Evolutionary conservation across 257 asterid species (phyloP).

Genomic region (Solanum etuberosum): DNA sequence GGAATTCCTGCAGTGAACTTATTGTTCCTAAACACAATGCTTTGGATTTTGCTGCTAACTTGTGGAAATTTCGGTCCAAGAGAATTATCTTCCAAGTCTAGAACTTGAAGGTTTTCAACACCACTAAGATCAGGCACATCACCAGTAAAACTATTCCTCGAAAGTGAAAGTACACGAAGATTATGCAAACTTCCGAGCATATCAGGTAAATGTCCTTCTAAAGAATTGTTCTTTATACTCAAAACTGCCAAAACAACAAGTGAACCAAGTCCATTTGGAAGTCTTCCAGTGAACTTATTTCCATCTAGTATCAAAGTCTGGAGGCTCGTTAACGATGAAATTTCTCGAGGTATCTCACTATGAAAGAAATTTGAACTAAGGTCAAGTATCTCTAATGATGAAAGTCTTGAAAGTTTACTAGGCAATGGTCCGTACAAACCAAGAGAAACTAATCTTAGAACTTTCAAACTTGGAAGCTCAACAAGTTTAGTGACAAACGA

Average conservation of each 20-base stretch:
- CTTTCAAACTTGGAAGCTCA: slow-evolving; percentile 52
- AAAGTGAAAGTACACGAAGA: slow-evolving; percentile 54
- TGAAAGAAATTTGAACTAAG: slow-evolving; percentile 61
- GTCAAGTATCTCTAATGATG: slow-evolving; percentile 65
- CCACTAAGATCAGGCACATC: slow-evolving; percentile 65
- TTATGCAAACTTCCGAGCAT: slow-evolving; percentile 35
- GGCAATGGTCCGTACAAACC: slow-evolving; percentile 83
- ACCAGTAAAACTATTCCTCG: slow-evolving; percentile 60
- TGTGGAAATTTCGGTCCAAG: slow-evolving; percentile 74
- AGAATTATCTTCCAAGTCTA: slow-evolving; percentile 47
- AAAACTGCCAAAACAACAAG: slow-evolving; percentile 58
- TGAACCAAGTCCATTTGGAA: slow-evolving; percentile 39
- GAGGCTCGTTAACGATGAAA: slow-evolving; percentile 40
- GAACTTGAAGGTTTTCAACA: slow-evolving; percentile 57
- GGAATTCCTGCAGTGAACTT: slow-evolving; percentile 57
- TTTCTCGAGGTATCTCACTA: slow-evolving; percentile 36
- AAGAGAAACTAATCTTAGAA: slow-evolving; percentile 62
- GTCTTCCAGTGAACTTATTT: slow-evolving; percentile 49
- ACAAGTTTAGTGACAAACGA: slow-evolving; percentile 44
- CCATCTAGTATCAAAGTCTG: slow-evolving; percentile 65
- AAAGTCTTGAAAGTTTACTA: slow-evolving; percentile 26
- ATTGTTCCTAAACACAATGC: slow-evolving; percentile 47
- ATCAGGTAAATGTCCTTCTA: slow-evolving; percentile 45
- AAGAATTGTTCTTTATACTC: slow-evolving; percentile 49
- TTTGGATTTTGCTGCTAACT: slow-evolving; percentile 33